Evolutionary conservation across 192 early-diverging fungal species (phyloP).

Genomic region (Backusella sp.): DNA sequence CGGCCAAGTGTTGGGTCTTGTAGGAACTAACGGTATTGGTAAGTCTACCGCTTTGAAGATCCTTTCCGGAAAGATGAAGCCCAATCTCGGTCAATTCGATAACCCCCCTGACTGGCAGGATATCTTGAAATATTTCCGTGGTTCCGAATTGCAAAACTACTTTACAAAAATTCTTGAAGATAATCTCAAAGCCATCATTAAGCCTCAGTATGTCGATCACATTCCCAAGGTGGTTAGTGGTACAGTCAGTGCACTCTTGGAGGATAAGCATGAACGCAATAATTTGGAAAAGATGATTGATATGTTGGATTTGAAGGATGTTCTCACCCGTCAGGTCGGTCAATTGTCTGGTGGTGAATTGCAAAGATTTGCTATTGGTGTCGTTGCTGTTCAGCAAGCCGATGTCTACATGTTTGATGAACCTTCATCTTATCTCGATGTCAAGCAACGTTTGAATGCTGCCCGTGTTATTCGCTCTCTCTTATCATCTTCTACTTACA

Average conservation of each 20-base stretch:
- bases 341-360: slow-evolving; percentile 95
- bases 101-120: slow-evolving; percentile 95
- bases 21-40: slow-evolving; percentile 96
- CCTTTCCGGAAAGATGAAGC: slow-evolving; percentile 91
- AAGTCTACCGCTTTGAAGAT: slow-evolving; percentile 96
- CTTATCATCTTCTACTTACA: slow-evolving; percentile 68
- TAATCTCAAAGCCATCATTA: slow-evolving; percentile 90
- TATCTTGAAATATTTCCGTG: slow-evolving; percentile 94
- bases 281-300: slow-evolving; percentile 79
- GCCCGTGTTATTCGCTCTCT: slow-evolving; percentile 88
- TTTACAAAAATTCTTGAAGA: slow-evolving; percentile 98
- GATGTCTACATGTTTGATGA: slow-evolving; percentile 99
- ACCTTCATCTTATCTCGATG: slow-evolving; percentile 96
- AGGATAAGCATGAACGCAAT: slow-evolving; percentile 65
- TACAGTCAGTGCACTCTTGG: slow-evolving; percentile 71
- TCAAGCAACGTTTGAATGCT: slow-evolving; percentile 98
- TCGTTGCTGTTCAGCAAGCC: slow-evolving; percentile 76
- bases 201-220: slow-evolving; percentile 95
- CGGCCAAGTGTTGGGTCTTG: slow-evolving; percentile 95
- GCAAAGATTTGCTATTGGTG: slow-evolving; percentile 96
- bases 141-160: slow-evolving; percentile 97
- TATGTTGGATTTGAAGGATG: slow-evolving; percentile 74
- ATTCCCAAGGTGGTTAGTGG: slow-evolving; percentile 82
- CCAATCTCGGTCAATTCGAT: slow-evolving; percentile 87
- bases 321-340: slow-evolving; percentile 79